phyloP scores from a whole-genome alignment of 306 rosid genomes.

The Acacia confusa region DNA sequence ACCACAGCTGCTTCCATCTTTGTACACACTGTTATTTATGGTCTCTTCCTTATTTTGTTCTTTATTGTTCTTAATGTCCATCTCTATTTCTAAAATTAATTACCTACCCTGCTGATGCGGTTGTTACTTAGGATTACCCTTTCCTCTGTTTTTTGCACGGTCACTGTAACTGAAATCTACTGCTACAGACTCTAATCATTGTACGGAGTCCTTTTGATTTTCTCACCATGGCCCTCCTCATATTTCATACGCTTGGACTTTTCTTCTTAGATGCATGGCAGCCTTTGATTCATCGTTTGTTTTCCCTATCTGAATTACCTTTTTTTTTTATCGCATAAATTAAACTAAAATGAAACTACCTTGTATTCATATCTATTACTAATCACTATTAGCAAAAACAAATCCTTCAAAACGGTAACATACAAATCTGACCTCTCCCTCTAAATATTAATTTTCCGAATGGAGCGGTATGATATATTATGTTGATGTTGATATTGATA shows the following conservation, averaged over 20 bases:
- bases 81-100: conserved; percentile 46
- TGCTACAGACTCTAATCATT: neutral
- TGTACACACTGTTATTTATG: conserved; percentile 80
- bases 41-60: conserved; percentile 67
- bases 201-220: neutral
- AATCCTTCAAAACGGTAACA: neutral
- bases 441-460: too few species aligned
- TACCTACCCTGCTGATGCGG: neutral
- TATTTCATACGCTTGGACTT: neutral
- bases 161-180: neutral
- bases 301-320: neutral
- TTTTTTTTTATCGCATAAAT: neutral
- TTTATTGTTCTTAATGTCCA: conserved; percentile 72
- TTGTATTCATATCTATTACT: neutral
- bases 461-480: too few species aligned
- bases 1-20: conserved; percentile 78
- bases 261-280: neutral
- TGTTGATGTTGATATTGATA: too few species aligned
- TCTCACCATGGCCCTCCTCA: neutral
- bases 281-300: neutral
- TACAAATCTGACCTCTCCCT: neutral
- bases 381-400: neutral
- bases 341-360: neutral
- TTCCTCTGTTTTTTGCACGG: neutral
- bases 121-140: neutral